Evolutionary conservation across 2,329 filamentous ascomycete genomes (phyloP).

Genomic region (Nemania abortiva): DNA sequence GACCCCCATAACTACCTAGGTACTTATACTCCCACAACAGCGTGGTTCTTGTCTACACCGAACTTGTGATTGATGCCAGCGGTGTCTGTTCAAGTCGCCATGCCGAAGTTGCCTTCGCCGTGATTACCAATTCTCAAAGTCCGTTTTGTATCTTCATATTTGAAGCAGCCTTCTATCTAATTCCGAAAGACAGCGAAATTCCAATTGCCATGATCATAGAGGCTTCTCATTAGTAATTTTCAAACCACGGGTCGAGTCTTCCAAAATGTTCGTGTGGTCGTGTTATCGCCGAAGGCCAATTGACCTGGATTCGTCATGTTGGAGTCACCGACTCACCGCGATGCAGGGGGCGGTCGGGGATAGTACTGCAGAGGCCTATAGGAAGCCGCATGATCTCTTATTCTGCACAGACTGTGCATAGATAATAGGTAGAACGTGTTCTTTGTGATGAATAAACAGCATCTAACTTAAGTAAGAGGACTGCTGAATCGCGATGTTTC

Average conservation of each 20-base stretch:
- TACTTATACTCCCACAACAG: not conserved
- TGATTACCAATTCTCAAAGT: not conserved
- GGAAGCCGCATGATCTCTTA: too few species aligned
- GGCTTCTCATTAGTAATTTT: not conserved
- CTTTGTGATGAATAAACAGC: too few species aligned
- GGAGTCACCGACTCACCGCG: not conserved
- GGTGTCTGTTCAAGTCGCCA: not conserved
- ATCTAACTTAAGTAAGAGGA: too few species aligned
- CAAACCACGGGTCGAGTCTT: not conserved
- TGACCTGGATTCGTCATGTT: not conserved
- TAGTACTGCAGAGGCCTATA: too few species aligned
- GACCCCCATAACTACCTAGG: not conserved
- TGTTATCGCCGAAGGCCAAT: not conserved
- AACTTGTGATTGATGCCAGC: not conserved
- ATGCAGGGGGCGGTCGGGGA: too few species aligned
- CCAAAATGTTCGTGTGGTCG: not conserved
- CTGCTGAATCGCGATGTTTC: too few species aligned
- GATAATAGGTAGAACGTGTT: too few species aligned
- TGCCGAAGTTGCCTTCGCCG: not conserved
- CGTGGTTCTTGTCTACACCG: not conserved
- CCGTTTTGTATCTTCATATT: not conserved
- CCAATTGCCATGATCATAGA: not conserved
- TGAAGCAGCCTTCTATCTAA: not conserved
- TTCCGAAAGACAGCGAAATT: not conserved
- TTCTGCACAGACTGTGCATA: too few species aligned